Base-by-base conservation (phyloP, 352 stramenopile species). In the Pythium diclinum region DNA sequence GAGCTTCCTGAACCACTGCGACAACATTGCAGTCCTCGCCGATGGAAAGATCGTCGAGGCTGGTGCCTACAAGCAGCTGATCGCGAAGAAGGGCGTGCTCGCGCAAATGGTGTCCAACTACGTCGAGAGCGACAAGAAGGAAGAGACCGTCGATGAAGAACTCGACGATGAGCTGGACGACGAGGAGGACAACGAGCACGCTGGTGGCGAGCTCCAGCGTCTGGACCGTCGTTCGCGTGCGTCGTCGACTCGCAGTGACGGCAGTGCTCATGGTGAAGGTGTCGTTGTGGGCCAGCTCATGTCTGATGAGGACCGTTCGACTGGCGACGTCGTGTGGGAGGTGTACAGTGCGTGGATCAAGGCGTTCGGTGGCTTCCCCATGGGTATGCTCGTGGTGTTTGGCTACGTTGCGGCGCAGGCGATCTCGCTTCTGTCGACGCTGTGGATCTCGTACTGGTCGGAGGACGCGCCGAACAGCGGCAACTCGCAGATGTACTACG, bases 381-480 rank as follows among this genome's bases (percentile, higher is more conserved):
- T 77, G 17, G 78, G 68, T 6, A 65, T 83, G 28, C 38, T 83
- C 14, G 78, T 91, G 14, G 59, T 92, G 19, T 36, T 90, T 6
- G 75, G 71, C 16, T 91, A 82, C 69, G 68, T 83, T 16, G 58
- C 66, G 7, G 79, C 79, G 3, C 79, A 92, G 61, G 72, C 67
- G 11, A 64, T 88, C 36, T 79, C 68, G 25, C 52, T 92, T 17
- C n/a, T 82, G 21, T 77, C 80, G 52, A 92, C 83, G 9, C 46
- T 91, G 40, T 99, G 93, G 93, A 82, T 99, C 19, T 97, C 92
- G n/a, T 93, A 97, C 64, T 99, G 95, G 92, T 93, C 92, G 23
- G 79, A 94, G 53, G 63, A 97, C 65, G 59, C 80, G 1, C 49
- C 75, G 25, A 71, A 83, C 32, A 71, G 83, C 56, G 57, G 70